Base-by-base conservation (phyloP, 2,329 filamentous ascomycete species). In the Penicillium sp. region DNA sequence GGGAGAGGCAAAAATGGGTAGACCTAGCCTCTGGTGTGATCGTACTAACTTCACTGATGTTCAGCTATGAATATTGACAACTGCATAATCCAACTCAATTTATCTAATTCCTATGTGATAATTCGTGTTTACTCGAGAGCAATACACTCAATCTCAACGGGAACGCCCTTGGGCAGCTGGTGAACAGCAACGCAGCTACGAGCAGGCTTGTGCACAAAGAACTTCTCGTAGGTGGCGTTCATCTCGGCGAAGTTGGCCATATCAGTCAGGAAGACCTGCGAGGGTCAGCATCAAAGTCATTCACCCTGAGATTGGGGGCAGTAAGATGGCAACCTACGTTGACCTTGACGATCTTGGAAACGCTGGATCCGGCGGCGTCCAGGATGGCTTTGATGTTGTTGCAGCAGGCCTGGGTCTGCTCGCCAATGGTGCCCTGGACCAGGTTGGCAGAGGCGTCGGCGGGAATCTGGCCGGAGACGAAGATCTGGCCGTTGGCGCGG, bases 161-260 rank as follows among this genome's bases (percentile, higher is more conserved):
- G 79, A 42, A 82, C 80, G 28, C 76, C 76, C 72, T 82, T 82
- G 20, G 80, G 80, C 66, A 84, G 70, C 69, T 81, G 73, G 64
- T 77, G 74, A 47, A 82, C 80, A 3, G 80, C 80, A 41, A 84
- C 78, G 65, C 80, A 84, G 68, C 77, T 80, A 42, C 80, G 70
- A 16, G 80, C 79, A 14, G 80, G 80, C 73, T 81, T 82, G 64
- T 82, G 78, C 22, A 64, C 59, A 71, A 87, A 89, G 74, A 82
- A 85, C 67, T 84, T 80, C 63, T 78, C 79, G 62, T 87, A 89
- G 40, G 84, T 77, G 58, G 77, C 77, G 69, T 89, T 89, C 82
- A 89, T 87, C 65, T 84, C 80, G 40, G 79, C 83, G 66, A 97
- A 97, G 72, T 93, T 78, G 54, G 78, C 80, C 91, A 97, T 97